Conservation (phyloP, 208 protist species). For the Trypanosoma platydactyli region DNA sequence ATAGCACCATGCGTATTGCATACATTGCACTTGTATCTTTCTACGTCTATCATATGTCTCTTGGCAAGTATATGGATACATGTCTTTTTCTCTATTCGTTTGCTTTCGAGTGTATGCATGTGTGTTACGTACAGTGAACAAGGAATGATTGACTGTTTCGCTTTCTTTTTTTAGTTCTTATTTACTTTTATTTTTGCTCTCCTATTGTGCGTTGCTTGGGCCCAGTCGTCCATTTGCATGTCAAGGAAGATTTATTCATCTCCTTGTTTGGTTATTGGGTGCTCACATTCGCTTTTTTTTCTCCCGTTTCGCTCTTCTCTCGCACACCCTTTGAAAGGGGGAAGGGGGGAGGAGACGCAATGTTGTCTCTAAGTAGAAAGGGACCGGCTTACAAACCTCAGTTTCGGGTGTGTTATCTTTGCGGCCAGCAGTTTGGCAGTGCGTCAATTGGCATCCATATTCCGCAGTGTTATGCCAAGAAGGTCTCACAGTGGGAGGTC, state of each 20-base stretch:
- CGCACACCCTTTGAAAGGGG: not conserved
- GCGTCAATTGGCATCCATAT: constrained; percentile 91
- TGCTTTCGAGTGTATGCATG: not conserved
- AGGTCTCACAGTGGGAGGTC: constrained; percentile 77
- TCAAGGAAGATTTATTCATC: too few species aligned
- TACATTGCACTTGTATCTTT: not conserved
- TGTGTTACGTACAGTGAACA: not conserved
- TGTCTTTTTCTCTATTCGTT: too few species aligned
- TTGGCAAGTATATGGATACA: too few species aligned
- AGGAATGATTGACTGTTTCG: constrained; percentile 8
- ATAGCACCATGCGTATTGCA: not conserved
- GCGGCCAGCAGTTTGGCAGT: constrained; percentile 88
- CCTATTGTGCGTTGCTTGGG: not conserved
- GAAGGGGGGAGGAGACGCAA: not conserved
- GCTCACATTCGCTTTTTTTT: too few species aligned
- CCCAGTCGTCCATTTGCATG: too few species aligned
- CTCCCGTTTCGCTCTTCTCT: too few species aligned
- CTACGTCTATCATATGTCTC: too few species aligned
- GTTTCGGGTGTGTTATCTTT: constrained; percentile 86
- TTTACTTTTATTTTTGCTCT: constrained; percentile 15
- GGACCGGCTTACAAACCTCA: constrained; percentile 42
- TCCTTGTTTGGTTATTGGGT: too few species aligned
- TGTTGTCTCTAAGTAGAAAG: constrained; percentile 25
- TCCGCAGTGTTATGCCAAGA: constrained; percentile 89
- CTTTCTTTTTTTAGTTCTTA: constrained; percentile 11